Conservation (phyloP, 2,329 filamentous ascomycete species). For the Colletotrichum tabaci region DNA sequence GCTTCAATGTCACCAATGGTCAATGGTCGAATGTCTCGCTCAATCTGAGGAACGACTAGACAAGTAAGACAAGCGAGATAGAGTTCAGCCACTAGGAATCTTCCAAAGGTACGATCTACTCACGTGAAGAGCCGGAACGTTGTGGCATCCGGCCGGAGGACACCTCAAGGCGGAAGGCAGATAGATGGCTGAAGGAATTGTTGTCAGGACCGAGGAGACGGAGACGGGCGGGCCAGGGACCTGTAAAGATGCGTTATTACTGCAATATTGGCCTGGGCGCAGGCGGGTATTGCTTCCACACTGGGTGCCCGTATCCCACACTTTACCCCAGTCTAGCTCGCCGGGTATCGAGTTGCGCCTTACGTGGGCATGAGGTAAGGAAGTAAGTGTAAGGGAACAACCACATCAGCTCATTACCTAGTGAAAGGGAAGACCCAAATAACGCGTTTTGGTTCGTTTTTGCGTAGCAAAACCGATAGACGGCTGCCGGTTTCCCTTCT, state of each 20-base stretch:
- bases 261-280: neutral
- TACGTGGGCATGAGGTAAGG: conserved; percentile 18
- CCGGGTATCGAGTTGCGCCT: neutral
- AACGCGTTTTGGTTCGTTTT: neutral
- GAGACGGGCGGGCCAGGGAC: neutral
- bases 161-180: neutral
- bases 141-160: neutral
- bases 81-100: conserved; percentile 22
- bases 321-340: conserved; percentile 1
- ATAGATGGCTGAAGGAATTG: neutral
- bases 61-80: conserved; percentile 29
- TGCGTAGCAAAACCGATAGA: neutral
- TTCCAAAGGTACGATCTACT: neutral
- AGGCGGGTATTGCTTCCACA: neutral
- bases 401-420: neutral
- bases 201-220: neutral
- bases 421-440: neutral
- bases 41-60: conserved; percentile 12
- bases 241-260: neutral
- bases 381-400: neutral
- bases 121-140: neutral
- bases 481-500: no score
- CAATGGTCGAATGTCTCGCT: conserved; percentile 20
- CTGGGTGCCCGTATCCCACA: neutral
- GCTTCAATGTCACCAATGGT: neutral